A percentile compares a stretch with the other conserved stretches of the same genome.
phyloP scores from a whole-genome alignment of 1,284 basidiomycete genomes.

The Chalciporus piperatoides region DNA sequence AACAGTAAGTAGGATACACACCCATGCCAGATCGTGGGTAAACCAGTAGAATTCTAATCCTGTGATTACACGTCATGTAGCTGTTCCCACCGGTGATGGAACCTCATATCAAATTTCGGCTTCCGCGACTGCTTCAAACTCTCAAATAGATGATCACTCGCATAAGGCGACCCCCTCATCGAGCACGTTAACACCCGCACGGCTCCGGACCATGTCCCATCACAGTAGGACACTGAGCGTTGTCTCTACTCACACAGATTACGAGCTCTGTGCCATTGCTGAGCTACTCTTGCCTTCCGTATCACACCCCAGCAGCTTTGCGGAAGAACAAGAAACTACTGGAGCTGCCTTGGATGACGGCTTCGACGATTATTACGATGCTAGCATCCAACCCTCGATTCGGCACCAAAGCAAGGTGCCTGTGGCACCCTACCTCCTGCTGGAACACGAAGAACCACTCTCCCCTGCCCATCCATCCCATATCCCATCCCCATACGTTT shows the following conservation, averaged over 20 bases:
- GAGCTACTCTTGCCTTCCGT: slow-evolving; percentile 36
- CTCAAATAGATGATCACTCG: slow-evolving; percentile 16
- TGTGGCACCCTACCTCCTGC: slow-evolving; percentile 23
- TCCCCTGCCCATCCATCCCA: slow-evolving; percentile 26
- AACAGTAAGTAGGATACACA: slow-evolving; percentile 29
- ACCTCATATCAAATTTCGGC: slow-evolving; percentile 15
- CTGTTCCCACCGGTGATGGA: slow-evolving; percentile 20
- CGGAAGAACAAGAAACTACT: slow-evolving; percentile 30
- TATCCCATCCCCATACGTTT: slow-evolving; percentile 12
- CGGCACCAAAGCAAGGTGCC: slow-evolving; percentile 10
- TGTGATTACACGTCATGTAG: slow-evolving; percentile 19
- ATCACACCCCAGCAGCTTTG: slow-evolving; percentile 18
- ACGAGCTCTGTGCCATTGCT: slow-evolving; percentile 37
- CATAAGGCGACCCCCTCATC: slow-evolving; percentile 27
- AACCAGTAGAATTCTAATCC: slow-evolving; percentile 26
- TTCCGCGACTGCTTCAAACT: slow-evolving; percentile 9
- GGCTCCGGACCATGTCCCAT: slow-evolving; percentile 16
- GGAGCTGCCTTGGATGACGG: slow-evolving; percentile 28
- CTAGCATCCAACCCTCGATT: slow-evolving; percentile 10
- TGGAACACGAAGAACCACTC: slow-evolving; percentile 31
- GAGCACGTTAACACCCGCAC: slow-evolving; percentile 25
- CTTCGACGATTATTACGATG: slow-evolving; percentile 30
- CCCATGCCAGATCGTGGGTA: slow-evolving; percentile 21
- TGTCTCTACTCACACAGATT: slow-evolving; percentile 36
- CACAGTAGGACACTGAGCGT: slow-evolving; percentile 29